phyloP scores from a whole-genome alignment of 768 basidiomycete genomes.

The Lyophyllum decastes region DNA sequence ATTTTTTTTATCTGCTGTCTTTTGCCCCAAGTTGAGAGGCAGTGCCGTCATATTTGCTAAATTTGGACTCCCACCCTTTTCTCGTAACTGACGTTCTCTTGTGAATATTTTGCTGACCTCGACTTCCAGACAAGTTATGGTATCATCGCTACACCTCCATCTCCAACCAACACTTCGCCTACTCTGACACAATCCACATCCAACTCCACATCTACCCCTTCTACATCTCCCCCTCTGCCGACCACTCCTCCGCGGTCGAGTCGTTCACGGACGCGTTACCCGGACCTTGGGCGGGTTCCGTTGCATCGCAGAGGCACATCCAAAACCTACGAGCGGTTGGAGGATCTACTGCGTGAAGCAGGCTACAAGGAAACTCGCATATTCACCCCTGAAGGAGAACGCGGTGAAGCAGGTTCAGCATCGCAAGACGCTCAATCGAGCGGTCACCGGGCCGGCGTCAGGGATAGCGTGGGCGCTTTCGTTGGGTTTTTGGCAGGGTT shows the following conservation, averaged over 20 bases:
- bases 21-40: not conserved
- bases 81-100: not conserved
- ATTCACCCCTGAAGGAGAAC: constrained; percentile 82
- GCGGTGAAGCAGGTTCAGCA: constrained; percentile 30
- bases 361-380: constrained; percentile 93
- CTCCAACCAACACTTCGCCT: constrained; percentile 38
- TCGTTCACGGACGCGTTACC: constrained; percentile 51
- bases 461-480: constrained; percentile 58
- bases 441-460: constrained; percentile 32
- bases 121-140: constrained; percentile 24
- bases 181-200: constrained; percentile 43
- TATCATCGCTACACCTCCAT: constrained; percentile 29
- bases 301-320: constrained; percentile 80
- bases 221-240: constrained; percentile 43
- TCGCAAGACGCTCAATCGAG: constrained; percentile 26
- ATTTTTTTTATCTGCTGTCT: not conserved
- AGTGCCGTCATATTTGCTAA: not conserved
- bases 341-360: constrained; percentile 83
- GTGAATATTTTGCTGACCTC: not conserved
- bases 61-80: not conserved
- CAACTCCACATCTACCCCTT: constrained; percentile 35
- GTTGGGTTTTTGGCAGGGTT: constrained; percentile 69
- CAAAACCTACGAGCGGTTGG: constrained; percentile 79
- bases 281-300: constrained; percentile 68
- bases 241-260: constrained; percentile 44